Evolutionary conservation across 163 green algal species (phyloP).

Genomic region (Prototheca cutis): DNA sequence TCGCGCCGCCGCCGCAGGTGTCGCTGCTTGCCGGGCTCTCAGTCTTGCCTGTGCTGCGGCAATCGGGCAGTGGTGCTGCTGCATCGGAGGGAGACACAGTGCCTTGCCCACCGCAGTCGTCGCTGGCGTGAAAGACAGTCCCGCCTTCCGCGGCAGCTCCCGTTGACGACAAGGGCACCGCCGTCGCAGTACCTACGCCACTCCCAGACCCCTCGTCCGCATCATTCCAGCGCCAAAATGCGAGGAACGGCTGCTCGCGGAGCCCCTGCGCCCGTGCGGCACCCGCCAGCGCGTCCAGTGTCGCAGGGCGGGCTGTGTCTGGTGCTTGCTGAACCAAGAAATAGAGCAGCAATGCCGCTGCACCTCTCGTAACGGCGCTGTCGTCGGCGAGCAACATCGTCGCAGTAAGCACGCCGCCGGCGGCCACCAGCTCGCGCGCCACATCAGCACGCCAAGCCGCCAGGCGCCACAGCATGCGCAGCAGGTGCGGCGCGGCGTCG

Average conservation of each 20-base stretch:
- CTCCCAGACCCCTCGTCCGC: not conserved
- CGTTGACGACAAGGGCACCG: not conserved
- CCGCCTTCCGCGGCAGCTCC: not conserved
- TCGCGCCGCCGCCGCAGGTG: too few relatives aligned
- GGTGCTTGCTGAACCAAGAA: not conserved
- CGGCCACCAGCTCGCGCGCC: not conserved
- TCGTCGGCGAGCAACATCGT: not conserved
- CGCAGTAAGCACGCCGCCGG: not conserved
- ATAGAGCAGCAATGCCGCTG: not conserved
- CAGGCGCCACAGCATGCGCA: not conserved
- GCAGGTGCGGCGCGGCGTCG: not conserved
- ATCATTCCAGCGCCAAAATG: not conserved
- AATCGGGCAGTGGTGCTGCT: too few relatives aligned
- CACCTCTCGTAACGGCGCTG: not conserved
- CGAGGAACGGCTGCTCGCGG: not conserved
- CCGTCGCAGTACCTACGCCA: too few relatives aligned
- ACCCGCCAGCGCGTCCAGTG: not conserved
- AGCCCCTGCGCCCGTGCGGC: not conserved
- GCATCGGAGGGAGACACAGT: too few relatives aligned
- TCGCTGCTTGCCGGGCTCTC: too few relatives aligned
- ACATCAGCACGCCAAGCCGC: not conserved
- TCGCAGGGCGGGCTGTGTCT: not conserved
- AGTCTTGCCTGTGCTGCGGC: too few relatives aligned
- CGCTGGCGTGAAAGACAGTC: not conserved
- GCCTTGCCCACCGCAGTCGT: too few relatives aligned